Evolutionary conservation across 495 filamentous ascomycete genomes (phyloP), one percentile per base, ranked within the genome.

Genomic region (Pseudoneurospora amorphoporcata): DNA sequence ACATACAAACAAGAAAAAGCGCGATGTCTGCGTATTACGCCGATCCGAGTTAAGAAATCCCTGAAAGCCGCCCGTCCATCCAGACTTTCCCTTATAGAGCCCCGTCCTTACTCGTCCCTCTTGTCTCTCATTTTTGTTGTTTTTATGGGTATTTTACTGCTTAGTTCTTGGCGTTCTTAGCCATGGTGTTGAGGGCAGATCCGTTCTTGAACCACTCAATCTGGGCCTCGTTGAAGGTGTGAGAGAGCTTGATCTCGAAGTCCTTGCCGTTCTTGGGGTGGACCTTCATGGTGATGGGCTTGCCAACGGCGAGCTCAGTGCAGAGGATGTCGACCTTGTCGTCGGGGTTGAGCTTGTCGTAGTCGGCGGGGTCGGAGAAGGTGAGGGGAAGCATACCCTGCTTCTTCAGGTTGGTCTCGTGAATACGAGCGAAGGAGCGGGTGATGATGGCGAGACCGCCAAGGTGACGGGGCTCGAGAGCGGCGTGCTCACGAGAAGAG

Each of bases 351-450:
- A 99, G 97, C 87, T 92, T 95, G 82, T 99, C 95, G 83, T 99
- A 99, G 84, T 99, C 95, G 80, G 90, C 96, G 37, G 96, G 95
- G 79, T 98, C 90, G 70, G 88, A 81, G 85, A 99, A 99, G 76
- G 94, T 97, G 69, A 99, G 88, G 78, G 95, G 95, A 85, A 99
- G 92, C 94, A 99, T 95, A 86, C 95, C 95, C 89, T 99, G 95
- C 91, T 99, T 99, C 93, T 99, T 99, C 86, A 99, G 85, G 89
- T 99, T 99, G 86, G 95, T 99, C 87, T 99, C 95, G 88, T 99
- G 95, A 81, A 99, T 99, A 92, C 95, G 96, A 79, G 95, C 95
- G 82, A 99, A 99, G 77, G 88, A 92, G 80, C 92, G 90, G 82
- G 92, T 94, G 84, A 99, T 96, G 88, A 99, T 96, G 77, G 96